These are phyloP conservation scores for Cudoniella acicularis DNA, from an alignment of 495 filamentous ascomycete species.

Conservation along the genomic window DNA sequence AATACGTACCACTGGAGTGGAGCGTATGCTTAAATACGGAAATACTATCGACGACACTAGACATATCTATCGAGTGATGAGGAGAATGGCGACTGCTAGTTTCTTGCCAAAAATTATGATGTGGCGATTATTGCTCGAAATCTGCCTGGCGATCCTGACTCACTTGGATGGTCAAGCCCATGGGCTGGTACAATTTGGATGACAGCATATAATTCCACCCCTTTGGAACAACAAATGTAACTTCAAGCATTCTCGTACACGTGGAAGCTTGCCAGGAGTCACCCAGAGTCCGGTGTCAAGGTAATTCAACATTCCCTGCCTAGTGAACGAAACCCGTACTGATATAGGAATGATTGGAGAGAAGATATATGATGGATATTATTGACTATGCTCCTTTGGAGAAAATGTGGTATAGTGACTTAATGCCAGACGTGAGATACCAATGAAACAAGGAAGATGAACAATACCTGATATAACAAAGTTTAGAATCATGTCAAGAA, in stretches of 20 bases:
- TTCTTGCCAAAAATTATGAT: background rate
- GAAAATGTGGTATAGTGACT: background rate
- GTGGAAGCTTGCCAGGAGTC: background rate
- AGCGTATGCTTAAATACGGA: too few relatives aligned
- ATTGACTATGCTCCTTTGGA: background rate
- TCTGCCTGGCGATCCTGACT: background rate
- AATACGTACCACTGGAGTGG: too few relatives aligned
- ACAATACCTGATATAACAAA: background rate
- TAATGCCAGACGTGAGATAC: background rate
- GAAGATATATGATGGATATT: background rate
- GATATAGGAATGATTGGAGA: background rate
- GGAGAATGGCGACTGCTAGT: background rate
- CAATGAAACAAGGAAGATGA: background rate
- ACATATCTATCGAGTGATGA: too few relatives aligned
- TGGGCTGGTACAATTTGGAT: background rate
- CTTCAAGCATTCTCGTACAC: background rate
- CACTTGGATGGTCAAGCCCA: background rate
- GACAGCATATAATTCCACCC: background rate
- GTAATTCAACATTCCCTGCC: background rate
- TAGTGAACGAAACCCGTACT: background rate
- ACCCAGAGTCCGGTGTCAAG: background rate
- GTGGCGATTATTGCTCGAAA: background rate
- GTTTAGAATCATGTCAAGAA: background rate
- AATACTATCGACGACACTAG: too few relatives aligned
- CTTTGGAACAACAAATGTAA: background rate